Conservation (phyloP, 2,329 filamentous ascomycete species). For the Sporothrix phasma region DNA sequence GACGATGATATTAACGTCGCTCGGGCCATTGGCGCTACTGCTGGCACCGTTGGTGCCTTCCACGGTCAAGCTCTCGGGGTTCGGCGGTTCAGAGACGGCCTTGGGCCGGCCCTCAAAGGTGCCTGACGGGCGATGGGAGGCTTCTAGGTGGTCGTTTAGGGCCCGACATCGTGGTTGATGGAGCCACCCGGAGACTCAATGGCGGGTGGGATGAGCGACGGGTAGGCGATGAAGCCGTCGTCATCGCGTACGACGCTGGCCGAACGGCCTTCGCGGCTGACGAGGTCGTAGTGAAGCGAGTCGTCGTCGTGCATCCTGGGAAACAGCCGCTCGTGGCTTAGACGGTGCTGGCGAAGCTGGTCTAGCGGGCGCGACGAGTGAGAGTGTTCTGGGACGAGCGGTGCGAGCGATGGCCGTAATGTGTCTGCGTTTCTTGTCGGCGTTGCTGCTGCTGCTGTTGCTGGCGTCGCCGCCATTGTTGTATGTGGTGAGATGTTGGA, state of each 20-base stretch:
- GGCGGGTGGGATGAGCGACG: constrained; percentile 26
- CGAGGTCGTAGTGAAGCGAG: constrained; percentile 24
- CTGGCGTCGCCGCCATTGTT: neutral
- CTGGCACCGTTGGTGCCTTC: neutral
- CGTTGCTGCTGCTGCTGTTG: neutral
- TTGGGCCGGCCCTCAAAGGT: constrained; percentile 6
- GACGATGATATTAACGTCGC: neutral
- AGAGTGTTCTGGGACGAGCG: neutral
- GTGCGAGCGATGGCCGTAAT: neutral
- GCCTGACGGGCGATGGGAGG: neutral
- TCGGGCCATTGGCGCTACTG: neutral
- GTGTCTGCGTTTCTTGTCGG: neutral
- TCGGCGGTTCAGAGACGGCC: constrained; percentile 15
- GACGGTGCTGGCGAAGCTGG: neutral
- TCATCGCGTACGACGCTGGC: constrained; percentile 26
- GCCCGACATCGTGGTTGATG: neutral
- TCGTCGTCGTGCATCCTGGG: constrained; percentile 2
- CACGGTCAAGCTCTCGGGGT: neutral
- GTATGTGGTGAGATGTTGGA: neutral
- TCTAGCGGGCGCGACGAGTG: neutral
- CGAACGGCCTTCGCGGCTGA: constrained; percentile 21
- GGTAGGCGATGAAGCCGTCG: constrained; percentile 26
- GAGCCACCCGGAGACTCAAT: constrained; percentile 15
- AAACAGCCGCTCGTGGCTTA: neutral
- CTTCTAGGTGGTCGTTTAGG: neutral